A percentile compares a stretch with the other conserved stretches of the same genome.
Conservation (phyloP, 257 asterid species). For the Rauvolfia tetraphylla region DNA sequence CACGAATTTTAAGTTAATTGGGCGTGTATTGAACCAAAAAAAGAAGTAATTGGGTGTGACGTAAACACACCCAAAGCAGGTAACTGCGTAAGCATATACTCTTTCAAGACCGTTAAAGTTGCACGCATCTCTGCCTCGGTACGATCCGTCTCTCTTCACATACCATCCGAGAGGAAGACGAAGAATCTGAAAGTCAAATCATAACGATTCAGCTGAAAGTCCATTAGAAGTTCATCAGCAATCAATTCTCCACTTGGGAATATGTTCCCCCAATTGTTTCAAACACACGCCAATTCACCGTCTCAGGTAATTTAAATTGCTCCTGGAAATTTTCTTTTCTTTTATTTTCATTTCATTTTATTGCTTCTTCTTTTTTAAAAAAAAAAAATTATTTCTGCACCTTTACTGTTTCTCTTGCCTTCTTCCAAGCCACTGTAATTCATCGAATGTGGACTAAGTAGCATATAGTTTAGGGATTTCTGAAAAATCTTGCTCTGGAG, state of each 20-base stretch:
- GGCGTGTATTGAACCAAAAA: too few species aligned
- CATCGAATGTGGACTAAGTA: not conserved
- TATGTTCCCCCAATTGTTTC: constrained; percentile 58
- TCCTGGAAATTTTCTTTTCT: not conserved
- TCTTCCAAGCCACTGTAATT: not conserved
- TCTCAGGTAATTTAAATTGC: constrained; percentile 47
- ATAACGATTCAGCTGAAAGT: not conserved
- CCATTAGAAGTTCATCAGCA: not conserved
- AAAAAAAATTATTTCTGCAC: too few species aligned
- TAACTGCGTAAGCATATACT: not conserved
- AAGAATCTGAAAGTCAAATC: not conserved
- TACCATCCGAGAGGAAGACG: not conserved
- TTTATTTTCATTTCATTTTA: not conserved
- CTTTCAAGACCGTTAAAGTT: constrained; percentile 3
- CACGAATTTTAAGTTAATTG: too few species aligned
- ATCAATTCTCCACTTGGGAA: not conserved
- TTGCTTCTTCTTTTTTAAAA: too few species aligned
- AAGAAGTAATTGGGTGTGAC: not conserved
- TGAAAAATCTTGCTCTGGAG: not conserved
- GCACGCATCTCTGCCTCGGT: not conserved
- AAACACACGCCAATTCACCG: constrained; percentile 35
- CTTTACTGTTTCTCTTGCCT: not conserved
- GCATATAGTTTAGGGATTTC: not conserved
- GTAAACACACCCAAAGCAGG: not conserved
- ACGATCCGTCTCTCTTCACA: too few species aligned